Evolutionary conservation across 257 asterid genomes (phyloP), one percentile per base, ranked within the genome.

Genomic region (Petunia axillaris): DNA sequence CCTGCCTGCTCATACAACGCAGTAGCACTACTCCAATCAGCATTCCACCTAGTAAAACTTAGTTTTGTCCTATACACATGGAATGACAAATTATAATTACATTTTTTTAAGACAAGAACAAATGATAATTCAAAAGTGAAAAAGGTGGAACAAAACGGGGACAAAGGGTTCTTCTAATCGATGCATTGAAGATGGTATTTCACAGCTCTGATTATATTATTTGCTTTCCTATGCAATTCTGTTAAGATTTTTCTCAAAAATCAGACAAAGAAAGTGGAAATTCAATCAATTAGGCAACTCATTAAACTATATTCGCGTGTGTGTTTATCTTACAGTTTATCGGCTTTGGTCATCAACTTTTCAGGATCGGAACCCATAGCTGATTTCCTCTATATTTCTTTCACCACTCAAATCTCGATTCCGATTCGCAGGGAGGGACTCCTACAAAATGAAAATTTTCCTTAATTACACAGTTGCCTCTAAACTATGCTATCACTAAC

Each of bases 1-100:
- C 99, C 99, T 50, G 99, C 99, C 84, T 92, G 98, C 85, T 96
- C 99, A 81, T 92, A 96, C 82, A 96, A 78, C 86, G 54, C 93
- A 13, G 98, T 92, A 71, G 99, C 99, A 83, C 84, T 85, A 83
- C 85, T 91, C 99, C 99, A 96, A 91, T 96, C 98, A 82, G 92
- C 93, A 87, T 83, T 90, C 99, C 99, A 96, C 86, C 99, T 85
- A 44, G 99, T 96, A 82, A 96, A 83, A 78, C 92, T 96, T 79
- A 96, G 95, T 84, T 88, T 92, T 53, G 98, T 96, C 85, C 99
- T 96, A 85, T 81, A 80, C 5, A 85, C 74, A 74, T 43, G 64
- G 60, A 4, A 58, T 37, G 76, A 25, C n/a, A 37, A 35, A 38
- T 46, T 9, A 48, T 8, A 63, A 64, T 25, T 48, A 37, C 46